Percentiles rank a stretch among this genome's conserved stretches.
Evolutionary conservation across 257 asterid species (phyloP).

Genomic region (Forsythia viridissima): DNA sequence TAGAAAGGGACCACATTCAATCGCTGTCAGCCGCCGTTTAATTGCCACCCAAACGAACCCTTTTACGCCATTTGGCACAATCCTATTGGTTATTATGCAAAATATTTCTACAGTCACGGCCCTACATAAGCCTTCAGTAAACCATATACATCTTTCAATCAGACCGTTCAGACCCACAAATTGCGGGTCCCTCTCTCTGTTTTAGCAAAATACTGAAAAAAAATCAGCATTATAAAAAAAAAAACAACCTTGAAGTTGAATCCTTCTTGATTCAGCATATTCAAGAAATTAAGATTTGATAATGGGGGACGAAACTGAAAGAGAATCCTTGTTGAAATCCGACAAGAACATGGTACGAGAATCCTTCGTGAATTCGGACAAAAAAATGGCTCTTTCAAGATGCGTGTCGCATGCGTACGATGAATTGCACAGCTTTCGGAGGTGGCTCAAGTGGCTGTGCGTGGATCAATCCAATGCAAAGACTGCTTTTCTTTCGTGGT

Average conservation of each 20-base stretch:
- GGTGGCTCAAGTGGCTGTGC: constrained; percentile 92
- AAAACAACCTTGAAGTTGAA: no score
- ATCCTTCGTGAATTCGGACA: neutral
- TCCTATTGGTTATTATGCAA: constrained; percentile 4
- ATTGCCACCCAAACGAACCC: neutral
- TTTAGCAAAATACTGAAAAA: no score
- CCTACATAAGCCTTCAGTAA: neutral
- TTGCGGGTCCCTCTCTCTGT: neutral
- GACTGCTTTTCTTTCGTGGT: constrained; percentile 73
- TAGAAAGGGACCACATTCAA: no score
- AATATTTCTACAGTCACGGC: neutral
- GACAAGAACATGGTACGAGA: neutral
- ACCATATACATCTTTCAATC: constrained; percentile 1
- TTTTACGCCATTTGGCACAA: constrained; percentile 20
- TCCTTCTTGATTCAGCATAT: neutral
- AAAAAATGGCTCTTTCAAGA: constrained; percentile 35
- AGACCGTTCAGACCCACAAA: constrained; percentile 9
- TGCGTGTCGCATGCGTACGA: constrained; percentile 68
- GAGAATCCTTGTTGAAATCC: constrained; percentile 17
- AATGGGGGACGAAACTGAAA: constrained; percentile 48
- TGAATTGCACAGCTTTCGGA: constrained; percentile 68
- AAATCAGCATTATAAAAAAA: no score
- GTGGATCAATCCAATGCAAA: constrained; percentile 75
- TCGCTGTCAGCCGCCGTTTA: no score
- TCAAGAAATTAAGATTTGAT: neutral